Percentiles rank a stretch among this genome's conserved stretches.
Evolutionary conservation across 805 yeast species (phyloP).

Genomic region (Gaillardinia entomophila): DNA sequence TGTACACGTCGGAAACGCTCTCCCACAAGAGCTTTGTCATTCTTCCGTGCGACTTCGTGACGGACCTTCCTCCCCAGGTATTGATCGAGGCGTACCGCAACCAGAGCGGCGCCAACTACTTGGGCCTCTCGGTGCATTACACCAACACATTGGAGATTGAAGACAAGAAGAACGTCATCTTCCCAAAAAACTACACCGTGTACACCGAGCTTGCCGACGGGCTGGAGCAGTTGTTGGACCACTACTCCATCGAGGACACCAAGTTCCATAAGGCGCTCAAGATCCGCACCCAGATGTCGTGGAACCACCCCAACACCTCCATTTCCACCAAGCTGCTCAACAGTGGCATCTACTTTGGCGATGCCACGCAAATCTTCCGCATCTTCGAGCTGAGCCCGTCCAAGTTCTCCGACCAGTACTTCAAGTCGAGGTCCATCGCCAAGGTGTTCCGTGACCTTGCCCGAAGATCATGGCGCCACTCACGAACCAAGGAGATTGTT

Average conservation of each 20-base stretch:
- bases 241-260: conserved; percentile 63
- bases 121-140: conserved; percentile 76
- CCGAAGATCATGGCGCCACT: conserved; percentile 87
- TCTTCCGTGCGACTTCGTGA: conserved; percentile 89
- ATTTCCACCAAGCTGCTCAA: conserved; percentile 75
- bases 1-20: conserved; percentile 34
- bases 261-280: conserved; percentile 67
- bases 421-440: conserved; percentile 45
- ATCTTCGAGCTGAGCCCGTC: conserved; percentile 38
- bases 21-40: conserved; percentile 53
- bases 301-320: conserved; percentile 78
- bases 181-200: conserved; percentile 63
- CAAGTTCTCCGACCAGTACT: conserved; percentile 31
- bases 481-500: conserved; percentile 50
- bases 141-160: conserved; percentile 67
- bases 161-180: conserved; percentile 59
- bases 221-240: conserved; percentile 56
- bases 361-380: conserved; percentile 41
- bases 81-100: conserved; percentile 79
- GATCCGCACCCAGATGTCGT: conserved; percentile 79
- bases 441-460: conserved; percentile 82
- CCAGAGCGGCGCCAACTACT: conserved; percentile 55
- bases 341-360: conserved; percentile 53
- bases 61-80: conserved; percentile 87
- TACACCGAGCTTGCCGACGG: conserved; percentile 46